These are phyloP conservation scores for Candida anutae DNA, from an alignment of 1,139 yeast species.

Conservation along the genomic window DNA sequence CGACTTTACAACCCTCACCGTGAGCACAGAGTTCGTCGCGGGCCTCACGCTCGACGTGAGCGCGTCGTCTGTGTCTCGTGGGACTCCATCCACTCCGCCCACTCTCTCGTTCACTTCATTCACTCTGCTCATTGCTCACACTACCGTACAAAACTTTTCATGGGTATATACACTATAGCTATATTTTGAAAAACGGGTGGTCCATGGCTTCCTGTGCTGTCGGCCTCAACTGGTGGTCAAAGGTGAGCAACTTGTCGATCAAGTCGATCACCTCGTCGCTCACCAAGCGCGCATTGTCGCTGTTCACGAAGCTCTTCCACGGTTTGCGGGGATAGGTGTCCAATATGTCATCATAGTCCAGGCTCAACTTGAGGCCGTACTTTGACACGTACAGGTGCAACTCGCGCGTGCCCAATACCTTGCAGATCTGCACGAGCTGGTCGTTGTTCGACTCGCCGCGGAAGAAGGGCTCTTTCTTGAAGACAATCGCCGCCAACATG, in stretches of 20 bases:
- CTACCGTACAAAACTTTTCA: slow-evolving; percentile 1
- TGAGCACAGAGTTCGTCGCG: slow-evolving; percentile 61
- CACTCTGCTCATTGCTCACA: too few species aligned
- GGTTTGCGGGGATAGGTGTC: slow-evolving; percentile 63
- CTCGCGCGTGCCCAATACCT: slow-evolving; percentile 68
- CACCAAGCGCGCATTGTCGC: slow-evolving; percentile 45
- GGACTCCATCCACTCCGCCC: too few species aligned
- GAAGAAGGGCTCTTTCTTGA: slow-evolving; percentile 72
- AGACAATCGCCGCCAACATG: slow-evolving; percentile 69
- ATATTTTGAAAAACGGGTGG: slow-evolving; percentile 45
- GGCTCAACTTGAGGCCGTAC: slow-evolving; percentile 52
- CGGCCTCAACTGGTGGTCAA: slow-evolving; percentile 67
- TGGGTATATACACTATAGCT: slow-evolving; percentile 1
- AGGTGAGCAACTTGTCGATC: slow-evolving; percentile 56
- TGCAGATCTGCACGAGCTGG: slow-evolving; percentile 71
- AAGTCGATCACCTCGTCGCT: slow-evolving; percentile 59
- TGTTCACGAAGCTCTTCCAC: slow-evolving; percentile 53
- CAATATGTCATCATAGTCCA: slow-evolving; percentile 60
- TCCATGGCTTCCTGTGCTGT: slow-evolving; percentile 71
- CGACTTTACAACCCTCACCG: slow-evolving; percentile 82
- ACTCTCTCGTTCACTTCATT: too few species aligned
- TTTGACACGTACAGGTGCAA: slow-evolving; percentile 52
- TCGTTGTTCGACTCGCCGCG: slow-evolving; percentile 75
- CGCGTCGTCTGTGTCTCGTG: slow-evolving; percentile 42
- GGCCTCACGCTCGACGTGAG: slow-evolving; percentile 64